Evolutionary conservation across 768 basidiomycete genomes (phyloP).

Genomic region (Vararia minispora): DNA sequence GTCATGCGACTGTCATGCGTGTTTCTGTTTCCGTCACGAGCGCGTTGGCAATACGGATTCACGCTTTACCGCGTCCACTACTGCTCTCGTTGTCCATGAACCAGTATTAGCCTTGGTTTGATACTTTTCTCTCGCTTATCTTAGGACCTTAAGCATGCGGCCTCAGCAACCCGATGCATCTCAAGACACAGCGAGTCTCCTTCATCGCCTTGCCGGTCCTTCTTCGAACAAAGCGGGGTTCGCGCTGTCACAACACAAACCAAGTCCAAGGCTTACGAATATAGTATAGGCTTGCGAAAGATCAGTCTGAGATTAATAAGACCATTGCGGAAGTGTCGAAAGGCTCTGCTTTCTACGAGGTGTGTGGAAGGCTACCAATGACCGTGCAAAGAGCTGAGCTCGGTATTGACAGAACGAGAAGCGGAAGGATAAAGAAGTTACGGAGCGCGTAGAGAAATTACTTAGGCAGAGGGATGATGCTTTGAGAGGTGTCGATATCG

Average conservation of each 20-base stretch:
- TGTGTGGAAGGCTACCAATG: no score
- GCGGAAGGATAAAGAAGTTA: constrained; percentile 78
- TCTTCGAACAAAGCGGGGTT: constrained; percentile 86
- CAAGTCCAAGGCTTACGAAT: constrained; percentile 1
- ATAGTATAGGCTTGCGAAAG: constrained; percentile 46
- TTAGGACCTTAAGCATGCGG: no score
- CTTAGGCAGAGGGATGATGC: constrained; percentile 53
- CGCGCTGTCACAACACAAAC: constrained; percentile 16
- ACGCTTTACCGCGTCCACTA: no score
- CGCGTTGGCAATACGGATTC: no score
- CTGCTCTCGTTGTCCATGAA: no score
- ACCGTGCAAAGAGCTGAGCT: no score
- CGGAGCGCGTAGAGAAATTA: constrained; percentile 61
- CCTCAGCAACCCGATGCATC: constrained; percentile 28
- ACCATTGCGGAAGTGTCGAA: constrained; percentile 87
- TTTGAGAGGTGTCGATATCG: constrained; percentile 38
- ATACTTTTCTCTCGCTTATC: no score
- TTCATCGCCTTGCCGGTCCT: constrained; percentile 77
- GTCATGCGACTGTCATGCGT: no score
- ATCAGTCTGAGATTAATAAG: constrained; percentile 77
- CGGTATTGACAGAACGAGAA: constrained; percentile 62
- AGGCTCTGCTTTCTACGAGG: constrained; percentile 89
- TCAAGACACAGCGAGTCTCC: constrained; percentile 57
- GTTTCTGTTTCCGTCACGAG: no score
- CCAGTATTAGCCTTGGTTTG: no score